phyloP scores from a whole-genome alignment of 768 basidiomycete species.

The Phallus indusiatus region DNA sequence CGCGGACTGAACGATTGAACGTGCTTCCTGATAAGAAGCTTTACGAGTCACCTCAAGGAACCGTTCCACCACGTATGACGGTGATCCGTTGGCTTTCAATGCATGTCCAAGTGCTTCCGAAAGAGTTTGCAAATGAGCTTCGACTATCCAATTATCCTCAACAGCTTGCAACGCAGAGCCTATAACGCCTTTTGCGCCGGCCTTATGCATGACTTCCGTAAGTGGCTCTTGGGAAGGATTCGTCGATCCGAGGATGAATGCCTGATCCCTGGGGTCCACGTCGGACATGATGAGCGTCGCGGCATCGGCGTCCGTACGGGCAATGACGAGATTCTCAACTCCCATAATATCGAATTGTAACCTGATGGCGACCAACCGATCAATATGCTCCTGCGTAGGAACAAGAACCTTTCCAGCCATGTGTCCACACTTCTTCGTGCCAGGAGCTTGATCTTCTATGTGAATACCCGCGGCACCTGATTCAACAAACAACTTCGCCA shows the following conservation, averaged over 20 bases:
- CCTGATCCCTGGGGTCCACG: constrained; percentile 94
- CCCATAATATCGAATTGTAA: constrained; percentile 99
- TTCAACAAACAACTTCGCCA: constrained; percentile 98
- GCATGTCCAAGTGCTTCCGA: constrained; percentile 63
- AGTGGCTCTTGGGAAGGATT: constrained; percentile 63
- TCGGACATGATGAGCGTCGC: constrained; percentile 95
- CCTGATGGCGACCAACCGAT: constrained; percentile 93
- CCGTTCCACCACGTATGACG: constrained; percentile 39
- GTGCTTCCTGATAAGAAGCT: constrained; percentile 59
- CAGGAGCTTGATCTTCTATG: constrained; percentile 95
- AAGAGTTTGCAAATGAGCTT: constrained; percentile 77
- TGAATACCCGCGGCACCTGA: constrained; percentile 97
- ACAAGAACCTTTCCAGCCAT: constrained; percentile 97
- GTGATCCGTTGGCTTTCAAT: constrained; percentile 40
- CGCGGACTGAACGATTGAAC: constrained; percentile 67
- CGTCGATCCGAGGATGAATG: constrained; percentile 91
- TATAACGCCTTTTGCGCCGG: constrained; percentile 69
- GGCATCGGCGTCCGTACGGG: constrained; percentile 95
- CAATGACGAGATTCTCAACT: constrained; percentile 86
- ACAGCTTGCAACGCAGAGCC: constrained; percentile 77
- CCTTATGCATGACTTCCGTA: constrained; percentile 73
- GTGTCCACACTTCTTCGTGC: constrained; percentile 93
- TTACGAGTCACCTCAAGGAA: constrained; percentile 58
- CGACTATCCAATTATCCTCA: constrained; percentile 78
- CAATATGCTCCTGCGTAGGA: constrained; percentile 95